These are phyloP conservation scores for Volvox africanus DNA, from an alignment of 139 green algal species.

Conservation along the genomic window DNA sequence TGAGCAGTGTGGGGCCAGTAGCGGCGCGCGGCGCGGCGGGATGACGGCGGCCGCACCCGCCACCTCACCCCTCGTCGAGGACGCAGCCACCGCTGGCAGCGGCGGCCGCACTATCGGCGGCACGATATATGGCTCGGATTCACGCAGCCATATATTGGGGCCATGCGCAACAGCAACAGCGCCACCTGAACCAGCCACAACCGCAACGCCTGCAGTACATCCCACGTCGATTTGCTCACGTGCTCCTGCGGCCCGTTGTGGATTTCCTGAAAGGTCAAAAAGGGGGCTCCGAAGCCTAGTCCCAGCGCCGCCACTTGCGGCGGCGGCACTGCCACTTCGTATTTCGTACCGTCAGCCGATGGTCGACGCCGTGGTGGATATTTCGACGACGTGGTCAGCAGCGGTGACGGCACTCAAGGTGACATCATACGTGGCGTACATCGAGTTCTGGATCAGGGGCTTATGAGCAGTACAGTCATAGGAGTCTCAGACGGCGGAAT, in stretches of 20 bases:
- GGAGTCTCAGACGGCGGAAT: too few relatives aligned
- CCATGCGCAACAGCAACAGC: too few relatives aligned
- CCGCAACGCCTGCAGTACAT: background rate
- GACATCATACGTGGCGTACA: too few relatives aligned
- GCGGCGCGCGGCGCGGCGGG: constrained; percentile 1
- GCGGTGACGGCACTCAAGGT: background rate
- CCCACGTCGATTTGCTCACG: background rate
- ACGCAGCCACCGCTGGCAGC: too few relatives aligned
- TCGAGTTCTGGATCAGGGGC: too few relatives aligned
- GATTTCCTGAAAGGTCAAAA: background rate
- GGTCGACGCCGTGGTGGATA: too few relatives aligned
- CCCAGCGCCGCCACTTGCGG: background rate
- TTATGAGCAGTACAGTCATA: too few relatives aligned
- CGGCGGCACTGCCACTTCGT: background rate
- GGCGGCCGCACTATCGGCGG: background rate
- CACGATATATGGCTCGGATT: too few relatives aligned
- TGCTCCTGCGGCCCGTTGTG: background rate
- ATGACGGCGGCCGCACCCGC: background rate
- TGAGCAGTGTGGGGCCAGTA: background rate
- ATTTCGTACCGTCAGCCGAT: background rate
- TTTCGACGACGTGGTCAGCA: too few relatives aligned
- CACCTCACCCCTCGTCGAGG: too few relatives aligned
- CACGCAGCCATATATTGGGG: too few relatives aligned
- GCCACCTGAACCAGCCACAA: background rate
- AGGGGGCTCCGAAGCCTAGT: background rate